phyloP scores from a whole-genome alignment of 2,329 filamentous ascomycete species.

The Colletotrichum sp. region DNA sequence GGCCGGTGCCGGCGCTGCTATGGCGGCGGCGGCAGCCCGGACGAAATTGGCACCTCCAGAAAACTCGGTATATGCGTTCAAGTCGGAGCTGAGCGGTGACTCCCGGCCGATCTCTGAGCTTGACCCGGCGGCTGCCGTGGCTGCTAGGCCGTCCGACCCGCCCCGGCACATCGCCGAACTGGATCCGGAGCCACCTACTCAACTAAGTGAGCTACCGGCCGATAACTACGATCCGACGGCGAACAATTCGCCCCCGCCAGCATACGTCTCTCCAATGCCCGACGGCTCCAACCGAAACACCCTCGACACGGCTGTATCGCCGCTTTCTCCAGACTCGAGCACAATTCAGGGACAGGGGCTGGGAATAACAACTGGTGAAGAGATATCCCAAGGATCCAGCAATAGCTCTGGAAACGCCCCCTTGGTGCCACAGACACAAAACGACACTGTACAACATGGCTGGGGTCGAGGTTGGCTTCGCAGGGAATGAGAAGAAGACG shows the following conservation, averaged over 20 bases:
- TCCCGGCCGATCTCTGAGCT: neutral
- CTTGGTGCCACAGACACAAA: neutral
- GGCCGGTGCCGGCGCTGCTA: neutral
- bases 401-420: neutral
- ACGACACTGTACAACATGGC: neutral
- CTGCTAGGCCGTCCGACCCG: neutral
- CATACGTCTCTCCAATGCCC: constrained; percentile 1
- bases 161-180: neutral
- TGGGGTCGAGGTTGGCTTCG: constrained; percentile 2
- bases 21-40: neutral
- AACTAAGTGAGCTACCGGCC: constrained; percentile 9
- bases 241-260: neutral
- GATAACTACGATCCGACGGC: constrained; percentile 7
- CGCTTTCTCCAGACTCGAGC: neutral
- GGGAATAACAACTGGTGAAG: neutral
- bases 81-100: constrained; percentile 13
- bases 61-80: neutral
- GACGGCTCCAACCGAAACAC: neutral
- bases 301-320: constrained; percentile 3
- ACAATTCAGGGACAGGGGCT: neutral
- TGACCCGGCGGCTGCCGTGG: constrained; percentile 4
- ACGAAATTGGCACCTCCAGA: neutral
- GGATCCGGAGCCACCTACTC: neutral
- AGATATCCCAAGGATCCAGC: neutral
- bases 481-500: neutral